phyloP scores from a whole-genome alignment of 495 filamentous ascomycete species.

The Chaetomium tenue region DNA sequence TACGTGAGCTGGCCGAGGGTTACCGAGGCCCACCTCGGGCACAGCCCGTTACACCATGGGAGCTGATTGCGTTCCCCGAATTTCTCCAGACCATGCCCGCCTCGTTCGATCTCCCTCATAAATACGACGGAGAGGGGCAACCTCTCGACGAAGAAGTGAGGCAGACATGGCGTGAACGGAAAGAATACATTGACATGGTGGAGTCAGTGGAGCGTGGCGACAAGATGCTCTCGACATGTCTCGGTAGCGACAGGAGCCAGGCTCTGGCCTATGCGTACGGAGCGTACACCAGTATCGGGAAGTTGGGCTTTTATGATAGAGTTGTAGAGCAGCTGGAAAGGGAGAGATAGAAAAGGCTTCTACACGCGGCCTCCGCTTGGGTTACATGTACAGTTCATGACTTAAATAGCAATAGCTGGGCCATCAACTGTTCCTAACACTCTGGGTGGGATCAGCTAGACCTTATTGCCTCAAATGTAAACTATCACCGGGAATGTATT shows the following conservation, averaged over 20 bases:
- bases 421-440: too few relatives aligned
- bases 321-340: neutral
- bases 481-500: too few relatives aligned
- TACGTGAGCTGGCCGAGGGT: too few relatives aligned
- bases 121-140: conserved; percentile 18
- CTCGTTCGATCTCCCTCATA: conserved; percentile 13
- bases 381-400: too few relatives aligned
- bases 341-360: neutral
- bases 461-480: too few relatives aligned
- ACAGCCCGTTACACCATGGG: too few relatives aligned
- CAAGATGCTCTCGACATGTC: conserved; percentile 11
- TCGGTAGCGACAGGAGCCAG: conserved; percentile 9
- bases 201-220: neutral
- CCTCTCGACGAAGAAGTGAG: conserved; percentile 17
- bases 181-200: conserved; percentile 22
- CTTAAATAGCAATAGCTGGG: too few relatives aligned
- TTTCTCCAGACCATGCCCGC: conserved; percentile 18
- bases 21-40: too few relatives aligned
- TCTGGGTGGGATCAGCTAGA: too few relatives aligned
- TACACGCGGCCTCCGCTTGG: too few relatives aligned
- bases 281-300: conserved; percentile 11
- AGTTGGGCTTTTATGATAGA: conserved; percentile 13
- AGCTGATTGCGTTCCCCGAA: conserved; percentile 19
- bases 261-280: conserved; percentile 15
- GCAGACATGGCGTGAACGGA: conserved; percentile 17